These are phyloP conservation scores for Fusarium nematophilum DNA, from an alignment of 2,329 filamentous ascomycete species.

Conservation along the genomic window DNA sequence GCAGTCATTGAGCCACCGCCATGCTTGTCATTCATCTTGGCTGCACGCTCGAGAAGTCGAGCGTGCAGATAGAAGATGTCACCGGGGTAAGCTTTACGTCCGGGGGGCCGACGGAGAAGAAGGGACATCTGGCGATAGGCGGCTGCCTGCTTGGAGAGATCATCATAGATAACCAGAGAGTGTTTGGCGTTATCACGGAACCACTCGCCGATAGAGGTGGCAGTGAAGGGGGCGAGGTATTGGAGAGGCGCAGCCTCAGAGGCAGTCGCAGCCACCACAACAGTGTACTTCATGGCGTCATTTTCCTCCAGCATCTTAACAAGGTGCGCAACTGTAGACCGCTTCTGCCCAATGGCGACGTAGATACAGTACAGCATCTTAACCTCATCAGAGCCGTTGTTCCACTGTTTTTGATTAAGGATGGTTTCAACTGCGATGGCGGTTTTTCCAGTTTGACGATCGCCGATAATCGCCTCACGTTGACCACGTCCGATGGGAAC, in stretches of 20 bases:
- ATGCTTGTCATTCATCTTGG: constrained; percentile 97
- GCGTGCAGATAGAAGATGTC: constrained; percentile 99
- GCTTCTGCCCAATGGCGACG: constrained; percentile 99
- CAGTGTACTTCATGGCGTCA: constrained; percentile 98
- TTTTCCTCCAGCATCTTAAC: constrained; percentile 99
- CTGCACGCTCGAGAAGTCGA: constrained; percentile 97
- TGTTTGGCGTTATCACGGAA: constrained; percentile 91
- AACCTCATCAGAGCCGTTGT: constrained; percentile 83
- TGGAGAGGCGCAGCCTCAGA: constrained; percentile 96
- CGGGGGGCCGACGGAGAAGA: constrained; percentile 94
- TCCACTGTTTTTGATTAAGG: constrained; percentile 99
- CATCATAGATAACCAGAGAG: constrained; percentile 90
- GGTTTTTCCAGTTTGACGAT: constrained; percentile 99
- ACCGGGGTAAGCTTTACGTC: constrained; percentile 99
- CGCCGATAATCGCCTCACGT: constrained; percentile 99
- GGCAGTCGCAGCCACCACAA: constrained; percentile 94
- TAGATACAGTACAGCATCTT: constrained; percentile 99
- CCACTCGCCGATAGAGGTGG: constrained; percentile 72
- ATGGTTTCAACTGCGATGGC: constrained; percentile 98
- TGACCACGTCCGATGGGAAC: constrained; percentile 99
- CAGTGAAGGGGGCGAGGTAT: constrained; percentile 94
- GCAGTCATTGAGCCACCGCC: constrained; percentile 97
- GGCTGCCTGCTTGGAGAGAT: constrained; percentile 97
- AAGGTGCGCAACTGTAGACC: constrained; percentile 98
- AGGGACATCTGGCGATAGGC: constrained; percentile 99